Conservation (phyloP, 2,329 filamentous ascomycete genomes). For the Orbilia blumenaviensis region DNA sequence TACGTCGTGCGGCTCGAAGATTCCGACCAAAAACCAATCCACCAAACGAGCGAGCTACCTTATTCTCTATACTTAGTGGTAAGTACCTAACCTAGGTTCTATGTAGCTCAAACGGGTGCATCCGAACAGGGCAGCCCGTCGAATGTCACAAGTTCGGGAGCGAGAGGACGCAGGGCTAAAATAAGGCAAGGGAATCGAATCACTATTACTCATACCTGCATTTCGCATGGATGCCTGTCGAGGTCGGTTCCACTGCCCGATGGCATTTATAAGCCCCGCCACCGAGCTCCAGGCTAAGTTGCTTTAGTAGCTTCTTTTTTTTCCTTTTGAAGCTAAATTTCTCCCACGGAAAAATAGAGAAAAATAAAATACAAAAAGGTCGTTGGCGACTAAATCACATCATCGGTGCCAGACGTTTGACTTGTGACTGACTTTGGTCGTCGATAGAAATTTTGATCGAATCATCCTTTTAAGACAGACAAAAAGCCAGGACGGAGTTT, state of each 20-base stretch:
- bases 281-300: not conserved
- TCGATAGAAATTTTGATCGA: no score
- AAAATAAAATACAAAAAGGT: not conserved
- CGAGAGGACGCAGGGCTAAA: no score
- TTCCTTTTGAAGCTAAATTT: not conserved
- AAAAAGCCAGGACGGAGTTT: not conserved
- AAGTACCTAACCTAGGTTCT: no score
- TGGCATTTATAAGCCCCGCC: not conserved
- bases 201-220: conserved; percentile 21
- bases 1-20: no score
- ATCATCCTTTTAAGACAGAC: no score
- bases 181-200: not conserved
- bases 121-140: not conserved
- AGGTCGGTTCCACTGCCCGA: not conserved
- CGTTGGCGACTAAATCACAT: not conserved
- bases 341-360: not conserved
- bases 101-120: no score
- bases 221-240: not conserved
- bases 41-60: no score
- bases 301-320: no score
- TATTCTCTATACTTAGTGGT: no score
- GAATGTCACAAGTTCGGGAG: no score
- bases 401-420: not conserved
- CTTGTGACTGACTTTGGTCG: not conserved
- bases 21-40: no score